phyloP scores from a whole-genome alignment of 768 basidiomycete species.

The Mycena haematopus region DNA sequence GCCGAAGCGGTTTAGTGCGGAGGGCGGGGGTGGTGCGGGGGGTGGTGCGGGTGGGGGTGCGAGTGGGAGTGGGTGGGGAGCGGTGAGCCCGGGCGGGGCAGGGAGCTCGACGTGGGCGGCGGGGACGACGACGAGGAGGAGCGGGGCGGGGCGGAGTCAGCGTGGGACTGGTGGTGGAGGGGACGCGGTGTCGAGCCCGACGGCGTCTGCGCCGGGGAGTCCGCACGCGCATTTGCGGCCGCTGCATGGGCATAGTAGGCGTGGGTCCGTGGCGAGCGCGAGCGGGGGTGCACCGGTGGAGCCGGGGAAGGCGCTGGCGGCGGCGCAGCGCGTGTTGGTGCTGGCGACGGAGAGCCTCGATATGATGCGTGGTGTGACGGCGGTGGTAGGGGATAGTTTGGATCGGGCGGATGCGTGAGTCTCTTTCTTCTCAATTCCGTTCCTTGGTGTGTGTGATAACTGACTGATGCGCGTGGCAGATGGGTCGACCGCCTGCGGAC shows the following conservation, averaged over 20 bases:
- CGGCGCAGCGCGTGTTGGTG: constrained; percentile 81
- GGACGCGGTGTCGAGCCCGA: constrained; percentile 38
- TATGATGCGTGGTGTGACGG: constrained; percentile 90
- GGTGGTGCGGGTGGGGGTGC: constrained; percentile 37
- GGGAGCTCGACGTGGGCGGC: constrained; percentile 37
- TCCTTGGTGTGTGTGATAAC: constrained; percentile 1
- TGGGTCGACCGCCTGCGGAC: constrained; percentile 86
- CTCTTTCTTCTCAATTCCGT: constrained; percentile 18
- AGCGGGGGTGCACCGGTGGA: constrained; percentile 35
- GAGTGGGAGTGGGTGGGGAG: constrained; percentile 21
- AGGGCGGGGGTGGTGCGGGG: constrained; percentile 28
- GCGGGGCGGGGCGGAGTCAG: constrained; percentile 44
- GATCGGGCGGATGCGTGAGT: constrained; percentile 86
- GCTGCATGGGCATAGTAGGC: constrained; percentile 31
- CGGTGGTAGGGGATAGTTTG: constrained; percentile 85
- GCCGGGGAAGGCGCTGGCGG: constrained; percentile 66
- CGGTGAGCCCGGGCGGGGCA: constrained; percentile 37
- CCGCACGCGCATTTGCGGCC: constrained; percentile 36
- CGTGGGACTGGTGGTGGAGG: constrained; percentile 39
- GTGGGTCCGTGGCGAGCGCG: constrained; percentile 11
- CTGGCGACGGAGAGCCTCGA: constrained; percentile 92
- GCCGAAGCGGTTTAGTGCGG: constrained; percentile 48
- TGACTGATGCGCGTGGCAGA: constrained; percentile 41
- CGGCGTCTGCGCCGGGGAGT: constrained; percentile 33
- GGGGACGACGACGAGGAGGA: constrained; percentile 37